Conservation (phyloP, 768 basidiomycete species). For the Suillus lakei region DNA sequence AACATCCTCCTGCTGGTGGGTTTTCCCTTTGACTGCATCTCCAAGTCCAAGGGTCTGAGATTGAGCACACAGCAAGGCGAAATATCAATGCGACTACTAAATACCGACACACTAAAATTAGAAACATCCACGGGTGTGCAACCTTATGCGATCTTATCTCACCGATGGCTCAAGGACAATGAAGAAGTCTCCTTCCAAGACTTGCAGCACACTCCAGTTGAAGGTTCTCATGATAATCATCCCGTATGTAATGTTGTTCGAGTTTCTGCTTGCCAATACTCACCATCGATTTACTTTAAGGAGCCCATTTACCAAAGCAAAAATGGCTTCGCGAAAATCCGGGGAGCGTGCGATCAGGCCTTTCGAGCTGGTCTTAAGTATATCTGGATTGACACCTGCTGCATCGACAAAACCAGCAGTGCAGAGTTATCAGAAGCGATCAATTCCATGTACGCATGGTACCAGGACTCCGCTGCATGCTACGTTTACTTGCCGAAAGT, state of each 20-base stretch:
- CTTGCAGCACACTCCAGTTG: neutral
- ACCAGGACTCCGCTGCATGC: slow-evolving; percentile 18
- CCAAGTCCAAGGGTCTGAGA: neutral
- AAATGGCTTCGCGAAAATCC: slow-evolving; percentile 12
- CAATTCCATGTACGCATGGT: slow-evolving; percentile 26
- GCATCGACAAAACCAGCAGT: slow-evolving; percentile 25
- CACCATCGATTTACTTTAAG: neutral
- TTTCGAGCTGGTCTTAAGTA: slow-evolving; percentile 8
- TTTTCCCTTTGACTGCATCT: neutral
- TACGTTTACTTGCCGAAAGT: slow-evolving; percentile 20
- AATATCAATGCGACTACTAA: slow-evolving; percentile 1
- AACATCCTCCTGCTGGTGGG: neutral
- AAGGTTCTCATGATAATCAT: neutral
- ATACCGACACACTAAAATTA: neutral
- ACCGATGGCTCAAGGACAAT: slow-evolving; percentile 2
- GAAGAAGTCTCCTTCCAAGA: slow-evolving; percentile 15
- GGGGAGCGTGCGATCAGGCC: slow-evolving; percentile 6
- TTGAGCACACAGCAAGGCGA: neutral
- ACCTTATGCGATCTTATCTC: slow-evolving; percentile 9
- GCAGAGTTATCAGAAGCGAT: slow-evolving; percentile 25
- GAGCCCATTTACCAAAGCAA: neutral
- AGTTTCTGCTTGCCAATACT: neutral
- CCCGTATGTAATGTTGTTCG: neutral
- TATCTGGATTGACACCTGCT: slow-evolving; percentile 24
- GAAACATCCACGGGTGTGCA: neutral